Conservation (phyloP, 495 filamentous ascomycete genomes). For the Penicillium paradoxum region DNA sequence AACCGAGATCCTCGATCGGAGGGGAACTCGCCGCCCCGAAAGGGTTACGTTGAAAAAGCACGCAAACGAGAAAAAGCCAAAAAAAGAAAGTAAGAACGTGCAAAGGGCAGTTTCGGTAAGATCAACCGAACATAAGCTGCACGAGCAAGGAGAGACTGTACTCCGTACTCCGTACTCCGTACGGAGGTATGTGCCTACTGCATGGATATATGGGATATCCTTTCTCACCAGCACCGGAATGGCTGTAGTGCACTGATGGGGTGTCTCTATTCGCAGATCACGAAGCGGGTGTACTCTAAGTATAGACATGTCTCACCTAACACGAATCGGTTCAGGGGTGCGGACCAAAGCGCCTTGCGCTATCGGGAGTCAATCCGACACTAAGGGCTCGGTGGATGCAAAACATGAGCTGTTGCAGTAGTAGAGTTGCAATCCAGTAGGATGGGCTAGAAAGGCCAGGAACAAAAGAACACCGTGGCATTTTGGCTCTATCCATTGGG, state of each 20-base stretch:
- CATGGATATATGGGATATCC: background rate
- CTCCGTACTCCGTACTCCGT: no score
- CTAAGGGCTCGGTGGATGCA: conserved; percentile 16
- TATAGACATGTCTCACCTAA: conserved; percentile 16
- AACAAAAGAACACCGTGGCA: conserved; percentile 1
- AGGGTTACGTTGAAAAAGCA: background rate
- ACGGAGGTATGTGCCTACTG: no score
- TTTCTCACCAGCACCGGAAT: background rate
- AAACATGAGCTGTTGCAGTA: conserved; percentile 25
- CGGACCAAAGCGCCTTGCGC: conserved; percentile 6
- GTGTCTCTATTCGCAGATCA: conserved; percentile 12
- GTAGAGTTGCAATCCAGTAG: conserved; percentile 21
- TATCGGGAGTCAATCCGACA: conserved; percentile 14
- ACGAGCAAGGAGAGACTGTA: conserved; percentile 1
- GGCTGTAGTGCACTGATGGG: background rate
- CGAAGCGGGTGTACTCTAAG: conserved; percentile 2
- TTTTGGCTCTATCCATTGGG: background rate
- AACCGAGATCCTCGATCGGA: conserved; percentile 22
- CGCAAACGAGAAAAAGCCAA: background rate
- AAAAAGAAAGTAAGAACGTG: background rate
- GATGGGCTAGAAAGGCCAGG: background rate
- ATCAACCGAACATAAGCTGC: conserved; percentile 4
- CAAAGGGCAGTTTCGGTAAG: conserved; percentile 6
- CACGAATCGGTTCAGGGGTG: conserved; percentile 15
- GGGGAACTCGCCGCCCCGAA: conserved; percentile 15